These are phyloP conservation scores for Paecilomyces niveus DNA, from an alignment of 2,329 filamentous ascomycete genomes.

Conservation along the genomic window DNA sequence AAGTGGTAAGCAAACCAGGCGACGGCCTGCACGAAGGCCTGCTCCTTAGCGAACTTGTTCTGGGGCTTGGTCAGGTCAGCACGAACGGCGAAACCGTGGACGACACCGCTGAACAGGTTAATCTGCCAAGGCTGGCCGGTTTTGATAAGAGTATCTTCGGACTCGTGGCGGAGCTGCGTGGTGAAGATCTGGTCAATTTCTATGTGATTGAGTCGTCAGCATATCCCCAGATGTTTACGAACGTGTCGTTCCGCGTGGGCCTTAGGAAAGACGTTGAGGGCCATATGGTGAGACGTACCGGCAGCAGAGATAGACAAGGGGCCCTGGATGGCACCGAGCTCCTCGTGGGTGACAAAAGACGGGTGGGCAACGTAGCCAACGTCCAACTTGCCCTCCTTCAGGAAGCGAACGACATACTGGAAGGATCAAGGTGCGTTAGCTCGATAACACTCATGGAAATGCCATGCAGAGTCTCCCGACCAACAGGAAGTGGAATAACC, in stretches of 20 bases:
- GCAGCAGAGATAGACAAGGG: slow-evolving; percentile 61
- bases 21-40: slow-evolving; percentile 71
- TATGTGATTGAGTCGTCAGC: slow-evolving; percentile 10
- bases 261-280: background rate
- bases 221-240: background rate
- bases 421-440: background rate
- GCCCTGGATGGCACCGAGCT: slow-evolving; percentile 58
- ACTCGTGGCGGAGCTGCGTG: slow-evolving; percentile 55
- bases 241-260: background rate
- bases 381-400: slow-evolving; percentile 55
- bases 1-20: slow-evolving; percentile 66
- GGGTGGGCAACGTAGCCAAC: slow-evolving; percentile 72
- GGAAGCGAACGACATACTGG: slow-evolving; percentile 63
- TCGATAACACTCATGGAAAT: background rate
- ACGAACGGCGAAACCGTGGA: slow-evolving; percentile 70
- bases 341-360: slow-evolving; percentile 62
- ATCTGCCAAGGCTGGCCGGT: slow-evolving; percentile 63
- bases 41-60: slow-evolving; percentile 67
- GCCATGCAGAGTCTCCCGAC: background rate
- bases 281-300: slow-evolving; percentile 24
- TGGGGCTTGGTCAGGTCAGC: slow-evolving; percentile 52
- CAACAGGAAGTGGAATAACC: slow-evolving; percentile 6
- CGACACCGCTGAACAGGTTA: slow-evolving; percentile 63
- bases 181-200: slow-evolving; percentile 63
- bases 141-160: slow-evolving; percentile 56